Conservation (phyloP, 129 eudicot genomes). For the Ambrosia trifida region DNA sequence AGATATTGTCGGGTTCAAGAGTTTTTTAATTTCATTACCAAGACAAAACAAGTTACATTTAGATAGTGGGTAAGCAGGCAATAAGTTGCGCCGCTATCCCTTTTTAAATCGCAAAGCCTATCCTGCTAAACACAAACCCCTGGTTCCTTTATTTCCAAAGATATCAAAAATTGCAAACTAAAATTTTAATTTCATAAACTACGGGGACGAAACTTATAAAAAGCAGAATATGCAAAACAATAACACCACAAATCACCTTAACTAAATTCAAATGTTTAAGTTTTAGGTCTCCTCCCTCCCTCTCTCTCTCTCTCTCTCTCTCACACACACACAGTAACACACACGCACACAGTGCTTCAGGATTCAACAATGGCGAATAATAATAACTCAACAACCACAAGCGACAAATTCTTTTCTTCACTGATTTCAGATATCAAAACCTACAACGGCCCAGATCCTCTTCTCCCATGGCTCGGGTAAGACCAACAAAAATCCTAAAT, state of each 20-base stretch:
- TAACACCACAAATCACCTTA: conserved; percentile 28
- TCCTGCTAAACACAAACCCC: no score
- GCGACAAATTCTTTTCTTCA: conserved; percentile 57
- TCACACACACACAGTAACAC: conserved; percentile 29
- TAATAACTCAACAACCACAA: conserved; percentile 25
- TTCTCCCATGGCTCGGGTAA: conserved; percentile 96
- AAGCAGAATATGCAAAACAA: conserved; percentile 8
- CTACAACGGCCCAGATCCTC: conserved; percentile 79
- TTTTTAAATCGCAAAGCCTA: no score
- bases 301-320: not conserved
- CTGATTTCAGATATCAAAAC: conserved; percentile 72
- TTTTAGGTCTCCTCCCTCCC: not conserved
- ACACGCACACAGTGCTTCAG: conserved; percentile 14
- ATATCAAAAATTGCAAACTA: not conserved
- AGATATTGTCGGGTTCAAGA: no score
- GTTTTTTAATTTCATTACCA: no score
- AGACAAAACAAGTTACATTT: no score
- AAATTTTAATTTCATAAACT: not conserved
- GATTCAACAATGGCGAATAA: conserved; percentile 47
- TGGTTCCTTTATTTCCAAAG: no score
- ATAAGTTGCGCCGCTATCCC: no score
- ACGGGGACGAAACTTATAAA: conserved; percentile 10
- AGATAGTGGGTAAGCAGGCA: no score
- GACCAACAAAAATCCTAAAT: conserved; percentile 9
- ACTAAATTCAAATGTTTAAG: conserved; percentile 45